phyloP scores from a whole-genome alignment of 805 yeast genomes.

The Millerago galiae region DNA sequence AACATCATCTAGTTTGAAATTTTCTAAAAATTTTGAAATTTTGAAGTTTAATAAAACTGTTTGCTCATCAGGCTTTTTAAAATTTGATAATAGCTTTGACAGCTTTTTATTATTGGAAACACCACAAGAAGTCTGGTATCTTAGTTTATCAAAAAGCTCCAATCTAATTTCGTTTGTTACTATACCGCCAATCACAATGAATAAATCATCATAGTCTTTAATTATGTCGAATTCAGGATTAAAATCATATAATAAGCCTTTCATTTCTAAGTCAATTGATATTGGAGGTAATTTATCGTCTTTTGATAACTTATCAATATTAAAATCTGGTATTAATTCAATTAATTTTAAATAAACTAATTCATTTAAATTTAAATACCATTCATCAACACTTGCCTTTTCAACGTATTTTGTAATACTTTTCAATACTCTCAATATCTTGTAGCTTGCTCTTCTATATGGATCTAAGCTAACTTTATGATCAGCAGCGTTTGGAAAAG shows the following conservation, averaged over 20 bases:
- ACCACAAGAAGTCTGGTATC: conserved; percentile 90
- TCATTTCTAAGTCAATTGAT: conserved; percentile 27
- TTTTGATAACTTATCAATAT: conserved; percentile 11
- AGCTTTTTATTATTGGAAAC: conserved; percentile 67
- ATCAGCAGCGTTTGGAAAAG: conserved; percentile 46
- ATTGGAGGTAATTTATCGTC: conserved; percentile 38
- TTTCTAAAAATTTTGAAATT: conserved; percentile 46
- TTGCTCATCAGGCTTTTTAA: conserved; percentile 79
- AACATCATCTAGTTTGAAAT: conserved; percentile 64
- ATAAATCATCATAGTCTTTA: conserved; percentile 77
- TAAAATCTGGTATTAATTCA: conserved; percentile 41
- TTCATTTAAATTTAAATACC: conserved; percentile 79
- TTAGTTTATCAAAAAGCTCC: conserved; percentile 45
- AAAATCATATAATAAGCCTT: conserved; percentile 10
- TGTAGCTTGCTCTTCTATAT: conserved; percentile 80
- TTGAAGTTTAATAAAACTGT: conserved; percentile 55
- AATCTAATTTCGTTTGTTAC: conserved; percentile 49
- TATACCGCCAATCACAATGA: conserved; percentile 60
- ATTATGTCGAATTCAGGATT: conserved; percentile 12
- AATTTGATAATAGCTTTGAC: conserved; percentile 85
- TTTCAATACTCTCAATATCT: conserved; percentile 61
- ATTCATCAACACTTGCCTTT: conserved; percentile 95
- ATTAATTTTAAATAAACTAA: conserved; percentile 40
- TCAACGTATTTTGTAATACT: conserved; percentile 64
- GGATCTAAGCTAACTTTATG: conserved; percentile 91